Evolutionary conservation across 2,329 filamentous ascomycete species (phyloP), one percentile per base, ranked within the genome.

Genomic region (Apiospora pterosperma): DNA sequence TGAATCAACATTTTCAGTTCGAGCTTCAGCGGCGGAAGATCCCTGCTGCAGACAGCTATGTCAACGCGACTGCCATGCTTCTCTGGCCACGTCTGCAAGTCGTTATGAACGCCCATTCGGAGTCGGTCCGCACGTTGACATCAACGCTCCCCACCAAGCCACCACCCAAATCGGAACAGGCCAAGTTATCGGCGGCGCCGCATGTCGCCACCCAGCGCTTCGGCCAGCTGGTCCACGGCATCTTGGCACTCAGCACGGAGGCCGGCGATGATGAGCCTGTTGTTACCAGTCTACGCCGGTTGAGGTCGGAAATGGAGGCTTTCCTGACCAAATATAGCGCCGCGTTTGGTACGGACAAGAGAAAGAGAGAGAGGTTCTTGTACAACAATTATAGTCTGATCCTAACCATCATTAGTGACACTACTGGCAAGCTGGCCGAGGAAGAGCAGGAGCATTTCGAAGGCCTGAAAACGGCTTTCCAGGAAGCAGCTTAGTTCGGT

Each of bases 331-430:
- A 91, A 74, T 82, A 94, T 65, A 91, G 92, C 73, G 90, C 92
- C 70, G 82, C 83, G 0, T 92, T 94, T 67, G 88, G 87, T 23
- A 79, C 84, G 1, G 95, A 97, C 72, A 84, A 87, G 68, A 87
- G 92, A 74, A 96, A 96, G 79, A 85, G 90, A 69, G 91, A 95
- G 70, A 84, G 96, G 55, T 98, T 98, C 74, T 77, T 99, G 72
- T 96, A 92, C 75, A 99, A 98, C 76, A 99, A 99, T 76, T 98
- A 97, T 77, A 96, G 92, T 63, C 82, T 99, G 68, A 87, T 99
- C n/a, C 83, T 93, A 72, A 97, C 96, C 12, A 97, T 99, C 67
- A 91, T 99, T 68, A 88, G 91, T 73, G 91, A 95, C 71, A 85
- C 88, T 5, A 83, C 85, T 12, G 92, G 92, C 4, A 92, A 92